Evolutionary conservation across 768 basidiomycete genomes (phyloP).

Genomic region (Amanita molliuscula): DNA sequence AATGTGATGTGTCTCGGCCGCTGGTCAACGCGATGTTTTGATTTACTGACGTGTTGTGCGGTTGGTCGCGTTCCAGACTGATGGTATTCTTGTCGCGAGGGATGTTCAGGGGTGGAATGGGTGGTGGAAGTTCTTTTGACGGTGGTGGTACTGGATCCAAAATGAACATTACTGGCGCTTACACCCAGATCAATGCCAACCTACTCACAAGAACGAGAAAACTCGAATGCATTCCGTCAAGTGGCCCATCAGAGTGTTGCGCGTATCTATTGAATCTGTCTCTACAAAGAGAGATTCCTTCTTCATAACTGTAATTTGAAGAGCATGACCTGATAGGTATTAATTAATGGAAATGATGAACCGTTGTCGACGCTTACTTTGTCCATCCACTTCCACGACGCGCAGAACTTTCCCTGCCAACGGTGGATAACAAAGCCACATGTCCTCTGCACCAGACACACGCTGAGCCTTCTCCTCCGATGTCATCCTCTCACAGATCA

Average conservation of each 20-base stretch:
- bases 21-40: not conserved
- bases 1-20: not conserved
- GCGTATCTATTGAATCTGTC: constrained; percentile 40
- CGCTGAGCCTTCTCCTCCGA: constrained; percentile 45
- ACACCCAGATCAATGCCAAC: not conserved
- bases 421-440: constrained; percentile 93
- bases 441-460: constrained; percentile 57
- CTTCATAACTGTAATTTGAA: constrained; percentile 77
- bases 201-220: constrained; percentile 61
- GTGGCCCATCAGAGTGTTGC: constrained; percentile 57
- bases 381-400: constrained; percentile 49
- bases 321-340: constrained; percentile 42
- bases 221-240: constrained; percentile 80
- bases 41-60: not conserved
- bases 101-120: constrained; percentile 36
- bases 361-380: constrained; percentile 32
- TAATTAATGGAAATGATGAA: not conserved
- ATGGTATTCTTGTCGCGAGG: not conserved
- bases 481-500: constrained; percentile 80
- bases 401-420: constrained; percentile 88
- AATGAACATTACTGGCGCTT: not conserved
- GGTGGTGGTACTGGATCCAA: constrained; percentile 37
- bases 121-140: constrained; percentile 59
- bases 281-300: constrained; percentile 76
- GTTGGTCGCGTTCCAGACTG: too few relatives aligned